These are phyloP conservation scores for Rosa chinensis DNA, from an alignment of 306 rosid species.

Conservation along the genomic window DNA sequence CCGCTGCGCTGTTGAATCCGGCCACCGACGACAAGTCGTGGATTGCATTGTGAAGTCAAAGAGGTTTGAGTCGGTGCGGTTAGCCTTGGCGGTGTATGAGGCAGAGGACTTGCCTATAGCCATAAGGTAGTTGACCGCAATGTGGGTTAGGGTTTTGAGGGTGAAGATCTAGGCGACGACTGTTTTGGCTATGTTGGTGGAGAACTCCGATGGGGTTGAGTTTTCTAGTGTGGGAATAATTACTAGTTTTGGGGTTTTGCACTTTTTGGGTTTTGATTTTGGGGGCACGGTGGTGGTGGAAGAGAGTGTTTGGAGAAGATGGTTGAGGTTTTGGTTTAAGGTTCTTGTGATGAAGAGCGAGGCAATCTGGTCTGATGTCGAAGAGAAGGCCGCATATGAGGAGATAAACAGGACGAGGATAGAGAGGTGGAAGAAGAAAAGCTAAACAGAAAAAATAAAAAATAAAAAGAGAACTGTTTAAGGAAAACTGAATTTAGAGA, in stretches of 20 bases:
- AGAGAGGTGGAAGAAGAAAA: too few species aligned
- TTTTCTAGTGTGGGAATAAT: not conserved
- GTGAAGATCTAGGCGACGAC: conserved; percentile 78
- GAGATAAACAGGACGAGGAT: too few species aligned
- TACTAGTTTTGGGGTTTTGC: not conserved
- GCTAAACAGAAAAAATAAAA: too few species aligned
- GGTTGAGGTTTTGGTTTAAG: not conserved
- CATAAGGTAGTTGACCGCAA: conserved; percentile 49
- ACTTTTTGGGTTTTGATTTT: conserved; percentile 13
- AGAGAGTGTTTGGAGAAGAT: not conserved
- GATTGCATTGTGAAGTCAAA: conserved; percentile 61
- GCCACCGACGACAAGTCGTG: conserved; percentile 41
- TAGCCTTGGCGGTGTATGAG: conserved; percentile 45
- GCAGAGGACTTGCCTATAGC: conserved; percentile 45
- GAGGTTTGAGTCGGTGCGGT: conserved; percentile 58
- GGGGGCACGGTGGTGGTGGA: conserved; percentile 24
- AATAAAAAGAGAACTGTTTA: too few species aligned
- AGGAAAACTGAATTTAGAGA: too few species aligned
- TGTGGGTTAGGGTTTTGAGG: conserved; percentile 53
- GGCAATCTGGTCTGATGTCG: too few species aligned
- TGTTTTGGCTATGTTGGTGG: conserved; percentile 44
- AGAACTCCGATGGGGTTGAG: conserved; percentile 50
- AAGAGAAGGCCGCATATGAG: too few species aligned
- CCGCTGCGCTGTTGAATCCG: conserved; percentile 54
- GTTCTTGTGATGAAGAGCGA: not conserved